A percentile compares a stretch with the other conserved stretches of the same genome.
These are phyloP conservation scores for Sporothrix pallida DNA, from an alignment of 2,329 filamentous ascomycete genomes.

Conservation along the genomic window DNA sequence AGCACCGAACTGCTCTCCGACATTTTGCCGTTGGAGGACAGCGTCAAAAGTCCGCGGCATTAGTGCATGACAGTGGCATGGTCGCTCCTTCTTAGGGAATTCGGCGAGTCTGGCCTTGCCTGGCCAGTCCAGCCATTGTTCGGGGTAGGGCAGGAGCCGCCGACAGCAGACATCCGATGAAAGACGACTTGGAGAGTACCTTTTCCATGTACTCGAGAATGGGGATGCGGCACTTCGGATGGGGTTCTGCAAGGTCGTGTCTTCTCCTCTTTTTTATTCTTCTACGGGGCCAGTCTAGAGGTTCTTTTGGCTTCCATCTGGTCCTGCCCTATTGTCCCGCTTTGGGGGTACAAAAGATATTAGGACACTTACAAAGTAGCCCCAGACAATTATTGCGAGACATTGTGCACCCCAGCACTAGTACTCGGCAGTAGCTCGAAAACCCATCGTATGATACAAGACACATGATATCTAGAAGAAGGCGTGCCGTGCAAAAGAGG, in stretches of 20 bases:
- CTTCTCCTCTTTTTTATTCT: constrained; percentile 12
- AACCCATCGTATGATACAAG: neutral
- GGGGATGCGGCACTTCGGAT: neutral
- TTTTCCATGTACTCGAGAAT: neutral
- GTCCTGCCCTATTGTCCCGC: constrained; percentile 11
- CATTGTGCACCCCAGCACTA: neutral
- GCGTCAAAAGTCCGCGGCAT: neutral
- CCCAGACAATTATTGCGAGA: neutral
- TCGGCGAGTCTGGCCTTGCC: neutral
- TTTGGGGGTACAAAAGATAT: neutral
- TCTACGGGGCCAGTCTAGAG: constrained; percentile 17
- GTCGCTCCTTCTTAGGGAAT: neutral
- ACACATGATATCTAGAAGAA: neutral
- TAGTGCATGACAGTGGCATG: neutral
- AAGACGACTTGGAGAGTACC: neutral
- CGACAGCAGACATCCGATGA: constrained; percentile 25
- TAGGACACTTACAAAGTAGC: neutral
- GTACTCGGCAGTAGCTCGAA: neutral
- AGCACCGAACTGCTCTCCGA: constrained; percentile 5
- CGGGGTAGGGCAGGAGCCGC: constrained; percentile 17
- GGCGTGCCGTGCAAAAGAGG: neutral
- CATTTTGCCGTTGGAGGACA: constrained; percentile 6
- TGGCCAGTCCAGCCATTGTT: neutral
- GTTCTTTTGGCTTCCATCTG: constrained; percentile 30
- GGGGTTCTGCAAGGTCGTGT: neutral